Evolutionary conservation across 1,284 basidiomycete genomes (phyloP), one percentile per base, ranked within the genome.

Genomic region (Ustilago nuda): DNA sequence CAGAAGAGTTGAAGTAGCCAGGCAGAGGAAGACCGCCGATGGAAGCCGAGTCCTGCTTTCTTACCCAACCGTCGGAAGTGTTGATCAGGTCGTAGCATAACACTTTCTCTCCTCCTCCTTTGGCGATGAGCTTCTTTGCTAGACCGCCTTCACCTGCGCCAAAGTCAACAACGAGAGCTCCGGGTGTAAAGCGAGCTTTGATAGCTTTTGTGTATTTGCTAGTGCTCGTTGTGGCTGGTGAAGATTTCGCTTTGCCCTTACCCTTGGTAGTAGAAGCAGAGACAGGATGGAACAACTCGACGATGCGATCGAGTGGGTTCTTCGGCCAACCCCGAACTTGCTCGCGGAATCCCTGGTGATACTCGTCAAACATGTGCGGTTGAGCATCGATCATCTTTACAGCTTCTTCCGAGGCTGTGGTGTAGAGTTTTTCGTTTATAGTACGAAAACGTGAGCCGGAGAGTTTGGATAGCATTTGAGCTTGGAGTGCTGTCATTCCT

Each of bases 131-230:
- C 43, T 73, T 72, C 50, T 77, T 91, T 0, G 95, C 95, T 23
- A 99, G 89, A 2, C 92, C 90, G 12, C 94, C 97, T 83, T 98
- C 95, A 13, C 97, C 97, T 77, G 95, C 98, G 8, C 97, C 97
- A 27, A 99, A 88, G 87, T 99, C 97, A 27, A 91, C 94, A 54
- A 99, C 91, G 67, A 98, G 87, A 0, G 92, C 91, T 3, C 80
- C 78, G 62, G 89, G 89, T 19, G 88, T 32, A 88, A 86, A 76
- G 5, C 70, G 54, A 7, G 73, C 69, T 33, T 55, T 68, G 8
- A 8, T 30, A 9, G 13, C 17, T 32, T 58, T 56, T 11, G 62
- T 67, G 17, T 46, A 50, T 32, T 45, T 45, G n/a, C 36, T 35
- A 56, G 48, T 17, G 27, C 41, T 36, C 52, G 19, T 60, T n/a